Percentiles rank a stretch among this genome's conserved stretches.
Evolutionary conservation across 768 basidiomycete species (phyloP).

Genomic region (Tephrocybe sp.): DNA sequence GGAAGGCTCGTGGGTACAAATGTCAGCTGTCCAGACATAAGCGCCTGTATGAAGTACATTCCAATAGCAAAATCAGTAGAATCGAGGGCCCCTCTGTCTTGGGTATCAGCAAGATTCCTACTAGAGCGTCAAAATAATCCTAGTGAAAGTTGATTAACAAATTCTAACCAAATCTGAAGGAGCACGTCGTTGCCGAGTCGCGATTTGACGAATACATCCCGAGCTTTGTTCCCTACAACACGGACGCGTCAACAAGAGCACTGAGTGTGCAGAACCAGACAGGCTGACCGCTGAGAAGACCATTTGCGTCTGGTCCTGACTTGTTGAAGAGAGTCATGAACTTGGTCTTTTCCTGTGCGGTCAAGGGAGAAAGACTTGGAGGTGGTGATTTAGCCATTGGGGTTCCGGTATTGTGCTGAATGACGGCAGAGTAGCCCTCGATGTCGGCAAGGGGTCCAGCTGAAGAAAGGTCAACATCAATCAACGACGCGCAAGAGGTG

Average conservation of each 20-base stretch:
- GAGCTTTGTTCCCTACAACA: slow-evolving; percentile 74
- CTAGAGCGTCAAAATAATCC: slow-evolving; percentile 5
- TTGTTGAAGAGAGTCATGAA: slow-evolving; percentile 77
- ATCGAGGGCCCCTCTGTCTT: slow-evolving; percentile 87
- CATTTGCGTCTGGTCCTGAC: slow-evolving; percentile 62
- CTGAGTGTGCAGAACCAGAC: not conserved
- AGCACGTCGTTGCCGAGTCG: slow-evolving; percentile 84
- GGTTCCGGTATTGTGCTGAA: slow-evolving; percentile 58
- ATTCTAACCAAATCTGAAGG: slow-evolving; percentile 83
- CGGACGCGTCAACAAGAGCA: not conserved
- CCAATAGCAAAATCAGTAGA: slow-evolving; percentile 90
- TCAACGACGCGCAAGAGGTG: slow-evolving; percentile 5
- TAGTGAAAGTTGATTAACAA: not conserved
- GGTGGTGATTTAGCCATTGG: slow-evolving; percentile 64
- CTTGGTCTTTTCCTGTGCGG: slow-evolving; percentile 79
- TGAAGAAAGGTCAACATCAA: slow-evolving; percentile 30
- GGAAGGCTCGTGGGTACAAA: slow-evolving; percentile 75
- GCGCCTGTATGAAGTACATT: slow-evolving; percentile 94
- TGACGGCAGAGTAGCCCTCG: slow-evolving; percentile 58
- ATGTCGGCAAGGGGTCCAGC: slow-evolving; percentile 85
- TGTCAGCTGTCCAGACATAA: slow-evolving; percentile 76
- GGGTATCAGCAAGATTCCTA: slow-evolving; percentile 95
- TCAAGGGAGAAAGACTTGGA: slow-evolving; percentile 62
- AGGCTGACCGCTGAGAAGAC: slow-evolving; percentile 71
- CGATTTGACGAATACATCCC: slow-evolving; percentile 89